Conservation (phyloP, 306 rosid species). For the Rosa lucieae region DNA sequence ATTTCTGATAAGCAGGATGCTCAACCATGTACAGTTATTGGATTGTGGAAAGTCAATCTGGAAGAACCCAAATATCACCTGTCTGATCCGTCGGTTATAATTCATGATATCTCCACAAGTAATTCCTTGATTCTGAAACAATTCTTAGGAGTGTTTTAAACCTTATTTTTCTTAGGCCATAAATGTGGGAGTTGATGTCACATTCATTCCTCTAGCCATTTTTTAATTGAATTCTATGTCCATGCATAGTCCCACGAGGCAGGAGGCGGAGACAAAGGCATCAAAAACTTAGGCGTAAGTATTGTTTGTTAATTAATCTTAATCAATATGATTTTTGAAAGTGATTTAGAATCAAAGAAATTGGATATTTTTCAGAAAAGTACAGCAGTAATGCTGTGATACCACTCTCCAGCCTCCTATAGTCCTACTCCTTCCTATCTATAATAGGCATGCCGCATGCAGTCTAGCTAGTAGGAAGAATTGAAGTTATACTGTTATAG, state of each 20-base stretch:
- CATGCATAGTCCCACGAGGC: constrained; percentile 42
- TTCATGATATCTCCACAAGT: constrained; percentile 55
- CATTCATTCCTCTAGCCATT: constrained; percentile 21
- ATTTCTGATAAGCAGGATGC: constrained; percentile 71
- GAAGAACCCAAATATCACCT: constrained; percentile 73
- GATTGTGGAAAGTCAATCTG: constrained; percentile 83
- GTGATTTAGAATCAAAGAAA: constrained; percentile 13
- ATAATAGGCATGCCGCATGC: constrained; percentile 2
- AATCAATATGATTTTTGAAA: constrained; percentile 8
- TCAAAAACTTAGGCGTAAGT: constrained; percentile 39
- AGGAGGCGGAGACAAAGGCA: constrained; percentile 40
- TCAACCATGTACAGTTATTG: constrained; percentile 61
- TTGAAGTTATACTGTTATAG: constrained; percentile 7
- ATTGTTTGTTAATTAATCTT: constrained; percentile 6
- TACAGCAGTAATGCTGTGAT: constrained; percentile 13
- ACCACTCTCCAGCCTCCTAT: constrained; percentile 23
- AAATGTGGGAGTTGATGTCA: constrained; percentile 25
- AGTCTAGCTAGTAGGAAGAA: constrained; percentile 17
- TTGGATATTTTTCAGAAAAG: neutral
- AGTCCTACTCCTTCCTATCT: neutral
- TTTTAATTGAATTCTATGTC: constrained; percentile 35
- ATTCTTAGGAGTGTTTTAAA: neutral
- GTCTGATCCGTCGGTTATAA: constrained; percentile 78
- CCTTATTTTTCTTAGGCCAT: neutral
- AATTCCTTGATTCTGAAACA: constrained; percentile 35